Evolutionary conservation across 2,329 filamentous ascomycete genomes (phyloP), one percentile per base, ranked within the genome.

Genomic region (Epichloe sibirici): DNA sequence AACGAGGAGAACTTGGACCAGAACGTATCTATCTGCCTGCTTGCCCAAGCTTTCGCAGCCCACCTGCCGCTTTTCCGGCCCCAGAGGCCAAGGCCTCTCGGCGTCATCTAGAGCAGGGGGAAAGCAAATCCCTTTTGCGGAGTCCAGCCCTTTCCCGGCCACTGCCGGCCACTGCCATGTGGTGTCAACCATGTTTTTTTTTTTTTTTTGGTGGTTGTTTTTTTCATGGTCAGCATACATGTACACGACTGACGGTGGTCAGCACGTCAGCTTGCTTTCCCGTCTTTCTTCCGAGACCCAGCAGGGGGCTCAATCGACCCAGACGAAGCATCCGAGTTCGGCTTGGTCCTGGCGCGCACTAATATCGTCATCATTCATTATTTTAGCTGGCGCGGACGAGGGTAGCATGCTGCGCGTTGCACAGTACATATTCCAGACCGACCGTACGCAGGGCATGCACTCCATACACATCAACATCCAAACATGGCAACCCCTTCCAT

Each of bases 301-400:
- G 43, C 23, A 25, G 35, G 37, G n/a, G n/a, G 35, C 50, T 31
- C 11, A 28, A 44, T 13, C 21, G 42, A 44, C 40, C 35, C 48
- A 53, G 35, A 43, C 52, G 43, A 43, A 46, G 47, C 39, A 45
- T 53, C 51, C 48, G 51, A 45, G 34, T 44, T 46, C 48, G 48
- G 51, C 31, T 5, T 46, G 15, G 7, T 28, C 8, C 28, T 47
- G 35, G 40, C 40, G 21, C 15, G 17, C 40, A 13, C 21, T 11
- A 2, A 17, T 17, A 23, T 25, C 25, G 8, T 31, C 28, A 9
- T 31, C 28, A 31, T 3, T 31, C 28, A 3, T 8, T 17, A 17
- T 12, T 44, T 12, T 44, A 21, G 21, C n/a, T 21, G 12, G 42
- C 17, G 17, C 17, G 17, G 17, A 17, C 17, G 17, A 17, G 17